Percentiles rank a stretch among this genome's conserved stretches.
These are phyloP conservation scores for Fusarium acutatum DNA, from an alignment of 2,329 filamentous ascomycete genomes.

Conservation along the genomic window DNA sequence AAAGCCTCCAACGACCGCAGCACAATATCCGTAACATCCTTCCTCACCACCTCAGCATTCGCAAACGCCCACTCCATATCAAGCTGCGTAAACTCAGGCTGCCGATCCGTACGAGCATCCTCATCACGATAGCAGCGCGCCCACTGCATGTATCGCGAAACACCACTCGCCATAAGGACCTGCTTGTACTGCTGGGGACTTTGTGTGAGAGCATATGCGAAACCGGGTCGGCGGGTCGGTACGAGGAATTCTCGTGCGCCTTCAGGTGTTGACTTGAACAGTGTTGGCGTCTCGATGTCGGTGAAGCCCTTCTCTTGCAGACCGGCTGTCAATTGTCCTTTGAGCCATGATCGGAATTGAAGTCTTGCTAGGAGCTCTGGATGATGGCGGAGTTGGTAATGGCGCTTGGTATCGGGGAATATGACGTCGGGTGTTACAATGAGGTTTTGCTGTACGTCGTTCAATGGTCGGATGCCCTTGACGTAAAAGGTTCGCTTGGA, in stretches of 20 bases:
- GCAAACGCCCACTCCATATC: slow-evolving; percentile 95
- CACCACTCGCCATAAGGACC: slow-evolving; percentile 91
- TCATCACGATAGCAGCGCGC: slow-evolving; percentile 96
- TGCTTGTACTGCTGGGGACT: slow-evolving; percentile 99
- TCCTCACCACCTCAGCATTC: slow-evolving; percentile 49
- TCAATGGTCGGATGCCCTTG: slow-evolving; percentile 58
- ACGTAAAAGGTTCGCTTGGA: slow-evolving; percentile 68
- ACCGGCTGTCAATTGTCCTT: slow-evolving; percentile 59
- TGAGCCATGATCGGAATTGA: slow-evolving; percentile 71
- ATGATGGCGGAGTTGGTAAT: slow-evolving; percentile 86
- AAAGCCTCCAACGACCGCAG: slow-evolving; percentile 42
- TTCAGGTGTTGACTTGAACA: slow-evolving; percentile 98
- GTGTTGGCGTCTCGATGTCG: slow-evolving; percentile 89
- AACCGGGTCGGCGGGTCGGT: slow-evolving; percentile 78
- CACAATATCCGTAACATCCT: slow-evolving; percentile 49
- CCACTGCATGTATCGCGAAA: slow-evolving; percentile 87
- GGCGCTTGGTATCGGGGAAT: slow-evolving; percentile 78
- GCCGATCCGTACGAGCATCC: slow-evolving; percentile 88
- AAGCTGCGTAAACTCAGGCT: slow-evolving; percentile 94
- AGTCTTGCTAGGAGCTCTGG: slow-evolving; percentile 72
- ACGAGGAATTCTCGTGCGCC: slow-evolving; percentile 95
- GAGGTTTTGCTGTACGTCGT: slow-evolving; percentile 65
- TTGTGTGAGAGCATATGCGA: slow-evolving; percentile 91
- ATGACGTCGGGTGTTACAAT: slow-evolving; percentile 78
- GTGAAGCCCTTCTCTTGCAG: slow-evolving; percentile 69